phyloP scores from a whole-genome alignment of 352 stramenopile species.

The Globisporangium ultimum region DNA sequence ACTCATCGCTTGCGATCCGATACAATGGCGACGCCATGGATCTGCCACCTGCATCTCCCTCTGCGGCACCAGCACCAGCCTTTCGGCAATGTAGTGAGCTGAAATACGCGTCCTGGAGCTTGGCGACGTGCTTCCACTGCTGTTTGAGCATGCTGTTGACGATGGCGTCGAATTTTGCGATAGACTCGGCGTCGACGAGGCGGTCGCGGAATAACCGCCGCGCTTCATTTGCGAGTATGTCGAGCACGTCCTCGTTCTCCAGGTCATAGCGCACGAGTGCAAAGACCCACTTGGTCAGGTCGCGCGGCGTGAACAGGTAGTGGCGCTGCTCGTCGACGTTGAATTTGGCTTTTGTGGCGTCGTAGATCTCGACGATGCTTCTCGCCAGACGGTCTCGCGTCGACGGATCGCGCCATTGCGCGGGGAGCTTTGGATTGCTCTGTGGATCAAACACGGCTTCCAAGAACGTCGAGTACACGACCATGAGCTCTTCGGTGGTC shows the following conservation, averaged over 20 bases:
- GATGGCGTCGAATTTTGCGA: slow-evolving; percentile 82
- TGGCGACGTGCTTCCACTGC: slow-evolving; percentile 75
- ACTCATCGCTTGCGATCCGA: slow-evolving; percentile 78
- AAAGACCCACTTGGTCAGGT: slow-evolving; percentile 91
- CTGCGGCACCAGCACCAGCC: slow-evolving; percentile 13
- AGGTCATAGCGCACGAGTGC: slow-evolving; percentile 90
- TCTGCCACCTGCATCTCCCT: slow-evolving; percentile 4
- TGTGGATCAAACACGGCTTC: slow-evolving; percentile 64
- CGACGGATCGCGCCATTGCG: slow-evolving; percentile 45
- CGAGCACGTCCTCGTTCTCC: slow-evolving; percentile 82
- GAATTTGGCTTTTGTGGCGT: slow-evolving; percentile 87
- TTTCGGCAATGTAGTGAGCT: slow-evolving; percentile 69
- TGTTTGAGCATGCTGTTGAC: slow-evolving; percentile 82
- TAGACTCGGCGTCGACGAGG: slow-evolving; percentile 79
- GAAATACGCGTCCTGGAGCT: slow-evolving; percentile 86
- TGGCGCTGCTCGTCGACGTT: slow-evolving; percentile 92
- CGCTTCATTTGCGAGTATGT: slow-evolving; percentile 90
- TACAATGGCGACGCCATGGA: slow-evolving; percentile 33
- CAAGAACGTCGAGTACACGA: slow-evolving; percentile 90
- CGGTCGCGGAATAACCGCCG: slow-evolving; percentile 88
- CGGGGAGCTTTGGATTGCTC: slow-evolving; percentile 26
- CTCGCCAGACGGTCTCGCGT: slow-evolving; percentile 82
- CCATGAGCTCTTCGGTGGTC: slow-evolving; percentile 82
- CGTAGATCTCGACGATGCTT: slow-evolving; percentile 91
- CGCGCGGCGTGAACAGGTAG: slow-evolving; percentile 93